Conservation (phyloP, 441 rosid genomes). For the Heliophila coronopifolia region DNA sequence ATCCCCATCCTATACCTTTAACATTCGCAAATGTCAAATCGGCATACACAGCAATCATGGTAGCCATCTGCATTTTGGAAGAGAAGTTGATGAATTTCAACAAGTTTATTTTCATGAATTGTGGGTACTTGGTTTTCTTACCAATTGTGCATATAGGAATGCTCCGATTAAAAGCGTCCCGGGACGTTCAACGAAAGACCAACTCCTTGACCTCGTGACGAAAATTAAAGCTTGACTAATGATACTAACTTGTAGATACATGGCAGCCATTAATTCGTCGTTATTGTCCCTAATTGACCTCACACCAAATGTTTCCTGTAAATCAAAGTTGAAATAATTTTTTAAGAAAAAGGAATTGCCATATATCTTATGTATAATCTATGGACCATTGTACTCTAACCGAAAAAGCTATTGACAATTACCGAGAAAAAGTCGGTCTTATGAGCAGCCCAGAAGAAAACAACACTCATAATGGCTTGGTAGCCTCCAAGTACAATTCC, state of each 20-base stretch:
- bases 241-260: constrained; percentile 49
- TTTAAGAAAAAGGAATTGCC: not conserved
- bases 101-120: too few relatives aligned
- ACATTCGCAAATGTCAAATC: constrained; percentile 53
- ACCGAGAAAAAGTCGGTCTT: constrained; percentile 40
- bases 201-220: constrained; percentile 46
- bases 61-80: too few relatives aligned
- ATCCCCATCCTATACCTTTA: constrained; percentile 62
- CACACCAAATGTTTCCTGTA: constrained; percentile 35
- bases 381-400: too few relatives aligned
- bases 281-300: constrained; percentile 38
- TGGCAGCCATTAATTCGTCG: constrained; percentile 26
- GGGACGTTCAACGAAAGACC: constrained; percentile 47
- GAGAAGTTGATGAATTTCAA: too few relatives aligned
- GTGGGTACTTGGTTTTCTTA: too few relatives aligned
- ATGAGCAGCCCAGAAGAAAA: constrained; percentile 37
- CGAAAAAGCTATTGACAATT: too few relatives aligned
- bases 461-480: constrained; percentile 40
- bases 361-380: not conserved
- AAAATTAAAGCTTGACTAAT: constrained; percentile 57
- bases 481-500: constrained; percentile 36
- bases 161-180: too few relatives aligned
- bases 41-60: constrained; percentile 53
- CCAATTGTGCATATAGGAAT: too few relatives aligned
- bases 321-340: too few relatives aligned